These are phyloP conservation scores for Fusarium sterilihyphosum DNA, from an alignment of 2,329 filamentous ascomycete genomes.

Conservation along the genomic window DNA sequence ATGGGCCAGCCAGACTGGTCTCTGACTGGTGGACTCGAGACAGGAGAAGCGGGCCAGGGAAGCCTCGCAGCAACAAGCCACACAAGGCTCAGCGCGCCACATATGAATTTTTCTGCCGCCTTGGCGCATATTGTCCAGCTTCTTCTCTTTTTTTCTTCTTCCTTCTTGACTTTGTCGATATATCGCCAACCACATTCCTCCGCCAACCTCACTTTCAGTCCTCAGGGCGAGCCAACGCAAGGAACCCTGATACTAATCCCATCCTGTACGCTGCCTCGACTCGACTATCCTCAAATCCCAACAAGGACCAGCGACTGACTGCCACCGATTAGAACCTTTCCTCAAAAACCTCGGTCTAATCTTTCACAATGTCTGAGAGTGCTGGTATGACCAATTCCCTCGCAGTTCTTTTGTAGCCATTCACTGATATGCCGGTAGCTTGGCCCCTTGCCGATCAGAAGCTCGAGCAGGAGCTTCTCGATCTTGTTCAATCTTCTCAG, in stretches of 20 bases:
- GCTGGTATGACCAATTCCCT: conserved; percentile 32
- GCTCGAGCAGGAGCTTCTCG: conserved; percentile 83
- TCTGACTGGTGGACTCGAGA: background rate
- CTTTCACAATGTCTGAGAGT: conserved; percentile 42
- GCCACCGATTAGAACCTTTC: conserved; percentile 10
- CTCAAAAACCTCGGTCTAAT: conserved; percentile 26
- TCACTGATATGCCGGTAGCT: conserved; percentile 54
- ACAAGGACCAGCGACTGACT: conserved; percentile 20
- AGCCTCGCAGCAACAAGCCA: conserved; percentile 21
- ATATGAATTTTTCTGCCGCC: conserved; percentile 39
- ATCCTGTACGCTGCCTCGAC: conserved; percentile 16
- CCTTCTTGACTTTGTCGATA: conserved; percentile 25
- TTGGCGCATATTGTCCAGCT: conserved; percentile 21
- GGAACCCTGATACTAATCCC: conserved; percentile 60
- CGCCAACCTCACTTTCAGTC: conserved; percentile 28
- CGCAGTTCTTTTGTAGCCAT: background rate
- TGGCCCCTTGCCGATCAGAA: conserved; percentile 79
- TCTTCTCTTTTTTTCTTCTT: conserved; percentile 33
- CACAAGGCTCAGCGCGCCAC: conserved; percentile 35
- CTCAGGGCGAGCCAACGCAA: conserved; percentile 70
- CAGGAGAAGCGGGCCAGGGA: background rate
- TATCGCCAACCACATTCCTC: conserved; percentile 26
- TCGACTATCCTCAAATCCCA: background rate
- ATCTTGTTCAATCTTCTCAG: conserved; percentile 78
- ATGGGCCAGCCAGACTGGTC: background rate